Conservation (phyloP, 2,329 filamentous ascomycete species). For the Xylaria sp. region DNA sequence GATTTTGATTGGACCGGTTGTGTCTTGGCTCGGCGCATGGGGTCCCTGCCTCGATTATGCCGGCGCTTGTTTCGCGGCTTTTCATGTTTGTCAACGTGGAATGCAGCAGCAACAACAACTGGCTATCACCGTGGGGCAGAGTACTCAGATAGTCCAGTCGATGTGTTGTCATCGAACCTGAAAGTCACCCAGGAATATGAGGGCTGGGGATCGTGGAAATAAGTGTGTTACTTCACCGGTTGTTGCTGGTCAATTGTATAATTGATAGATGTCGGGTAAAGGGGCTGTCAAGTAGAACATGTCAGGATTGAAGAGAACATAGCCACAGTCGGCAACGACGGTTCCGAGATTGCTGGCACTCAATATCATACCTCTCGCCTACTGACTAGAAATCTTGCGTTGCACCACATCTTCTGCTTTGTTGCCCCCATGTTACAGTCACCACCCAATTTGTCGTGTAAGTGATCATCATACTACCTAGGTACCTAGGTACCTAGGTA, state of each 20-base stretch:
- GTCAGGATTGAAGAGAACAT: conserved; percentile 12
- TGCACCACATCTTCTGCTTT: conserved; percentile 14
- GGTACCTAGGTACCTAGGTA: not conserved
- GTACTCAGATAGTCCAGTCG: not conserved
- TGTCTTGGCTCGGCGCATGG: conserved; percentile 19
- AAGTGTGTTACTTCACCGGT: conserved; percentile 24
- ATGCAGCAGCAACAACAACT: conserved; percentile 17
- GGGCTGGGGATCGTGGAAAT: not conserved
- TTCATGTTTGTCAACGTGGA: conserved; percentile 11
- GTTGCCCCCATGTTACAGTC: conserved; percentile 12
- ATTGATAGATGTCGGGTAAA: not conserved
- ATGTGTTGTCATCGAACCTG: not conserved
- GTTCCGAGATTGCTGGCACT: conserved; percentile 19
- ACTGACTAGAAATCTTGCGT: not conserved
- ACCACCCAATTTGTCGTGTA: not conserved
- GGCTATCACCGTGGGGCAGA: not conserved
- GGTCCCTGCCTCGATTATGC: conserved; percentile 13
- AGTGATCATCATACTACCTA: not conserved
- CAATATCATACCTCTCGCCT: not conserved
- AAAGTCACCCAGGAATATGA: not conserved
- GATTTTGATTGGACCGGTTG: conserved; percentile 32
- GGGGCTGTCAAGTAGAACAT: conserved; percentile 3
- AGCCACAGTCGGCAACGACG: conserved; percentile 21
- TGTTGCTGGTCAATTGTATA: not conserved
- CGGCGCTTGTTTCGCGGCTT: conserved; percentile 33